Base-by-base conservation (phyloP, 768 basidiomycete species). In the Podaxis rugospora region DNA sequence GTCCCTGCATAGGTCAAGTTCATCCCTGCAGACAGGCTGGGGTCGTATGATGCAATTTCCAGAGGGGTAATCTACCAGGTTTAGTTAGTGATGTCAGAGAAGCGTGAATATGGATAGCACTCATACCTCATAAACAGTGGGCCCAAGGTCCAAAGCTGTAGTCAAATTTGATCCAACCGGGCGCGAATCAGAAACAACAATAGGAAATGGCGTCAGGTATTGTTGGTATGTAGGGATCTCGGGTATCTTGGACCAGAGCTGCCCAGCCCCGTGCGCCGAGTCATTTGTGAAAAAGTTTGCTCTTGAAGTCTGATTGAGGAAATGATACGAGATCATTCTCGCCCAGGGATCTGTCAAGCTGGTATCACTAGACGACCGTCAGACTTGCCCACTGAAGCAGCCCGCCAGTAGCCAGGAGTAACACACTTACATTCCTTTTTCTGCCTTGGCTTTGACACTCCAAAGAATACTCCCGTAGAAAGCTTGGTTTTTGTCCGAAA, bases 21-120 rank as follows among this genome's bases (percentile, higher is more conserved):
- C 67, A 82, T 78, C 70, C 89, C 92, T 1, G 89, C 86, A n/a
- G 85, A 85, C 6, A 90, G 74, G 54, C 71, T 78, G 9, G 89
- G 87, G 66, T 93, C 90, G 72, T 81, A 92, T 0, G 89, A 90
- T 3, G 88, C 90, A 50, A 87, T 78, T 67, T 90, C 89, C 62
- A 83, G 69, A n/a, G 84, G 84, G 0, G 80, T 80, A 1, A 88
- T 82, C 84, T 85, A 57, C 57, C 27, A 51, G 11, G 10, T 25
- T 18, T 21, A 9, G 42, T 47, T 16, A 50, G 9, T 6, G 14
- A 25, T 5, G 42, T 28, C 46, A 3, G 18, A 27, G 14, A 37
- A 23, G 53, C 4, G 63, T 53, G 37, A 6, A 23, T 39, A 36
- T 23, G 56, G 1, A 7, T 27, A 10, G 55, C 57, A 40, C 2